Evolutionary conservation across 345 rosid species (phyloP).

Genomic region (Populus deltoides): DNA sequence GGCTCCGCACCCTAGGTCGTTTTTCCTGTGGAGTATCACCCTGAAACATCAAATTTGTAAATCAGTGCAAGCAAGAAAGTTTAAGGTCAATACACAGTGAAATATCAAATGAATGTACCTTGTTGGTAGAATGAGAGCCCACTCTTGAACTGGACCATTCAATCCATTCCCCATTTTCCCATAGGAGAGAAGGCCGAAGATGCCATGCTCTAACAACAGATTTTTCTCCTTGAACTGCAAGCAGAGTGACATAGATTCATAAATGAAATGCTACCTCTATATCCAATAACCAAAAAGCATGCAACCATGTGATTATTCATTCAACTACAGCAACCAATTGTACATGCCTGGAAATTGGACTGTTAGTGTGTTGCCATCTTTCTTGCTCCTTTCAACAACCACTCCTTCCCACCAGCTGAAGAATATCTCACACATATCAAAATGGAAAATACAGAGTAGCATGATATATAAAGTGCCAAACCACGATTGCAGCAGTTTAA

Average conservation of each 20-base stretch:
- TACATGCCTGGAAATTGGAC: constrained; percentile 73
- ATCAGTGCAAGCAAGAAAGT: constrained; percentile 10
- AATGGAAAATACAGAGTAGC: not conserved
- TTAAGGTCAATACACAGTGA: constrained; percentile 2
- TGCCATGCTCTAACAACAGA: constrained; percentile 64
- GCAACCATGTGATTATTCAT: not conserved
- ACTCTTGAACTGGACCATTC: constrained; percentile 59
- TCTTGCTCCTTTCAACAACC: constrained; percentile 75
- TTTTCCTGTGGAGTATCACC: constrained; percentile 87
- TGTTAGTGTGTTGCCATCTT: constrained; percentile 60
- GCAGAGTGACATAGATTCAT: constrained; percentile 11
- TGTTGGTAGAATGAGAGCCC: constrained; percentile 36
- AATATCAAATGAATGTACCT: constrained; percentile 39
- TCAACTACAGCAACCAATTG: not conserved
- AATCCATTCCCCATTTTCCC: constrained; percentile 90
- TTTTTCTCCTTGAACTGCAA: constrained; percentile 68
- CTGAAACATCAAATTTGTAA: constrained; percentile 40
- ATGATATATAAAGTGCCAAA: not conserved
- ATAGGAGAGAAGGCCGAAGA: constrained; percentile 78
- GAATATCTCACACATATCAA: not conserved
- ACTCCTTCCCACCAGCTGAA: constrained; percentile 95
- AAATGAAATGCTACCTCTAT: constrained; percentile 2
- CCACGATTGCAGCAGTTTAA: not conserved
- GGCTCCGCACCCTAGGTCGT: constrained; percentile 53
- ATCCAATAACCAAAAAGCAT: not conserved